Evolutionary conservation across 108 stramenopile genomes (phyloP), one percentile per base, ranked within the genome.

Genomic region (Craspedostauros australis): DNA sequence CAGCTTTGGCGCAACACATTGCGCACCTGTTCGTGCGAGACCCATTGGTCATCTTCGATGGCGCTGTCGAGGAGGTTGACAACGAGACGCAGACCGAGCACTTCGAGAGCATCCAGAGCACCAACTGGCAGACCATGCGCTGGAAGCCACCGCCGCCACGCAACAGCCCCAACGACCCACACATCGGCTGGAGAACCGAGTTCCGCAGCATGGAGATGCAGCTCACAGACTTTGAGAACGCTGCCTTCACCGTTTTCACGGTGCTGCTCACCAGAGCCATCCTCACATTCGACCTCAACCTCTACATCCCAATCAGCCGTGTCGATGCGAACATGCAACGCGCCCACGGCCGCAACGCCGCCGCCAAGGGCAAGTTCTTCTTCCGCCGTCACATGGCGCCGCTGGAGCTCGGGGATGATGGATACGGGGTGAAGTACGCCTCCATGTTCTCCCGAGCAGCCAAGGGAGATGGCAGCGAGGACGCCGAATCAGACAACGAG

Each of bases 121-220:
- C 98, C 27, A 99, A 99, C 60, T 99, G 98, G 98, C 95, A 97
- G 80, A 81, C 89, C 15, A 94, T 97, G 38, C 88, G 98, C 30
- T 98, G 97, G 96, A 99, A 99, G 86, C 98, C 98, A 16, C 98
- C 98, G 5, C 97, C 97, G 20, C 94, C 95, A 14, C 78, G 90
- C 0, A 80, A 77, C 62, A 58, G 66, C 8, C 91, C 91, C 6
- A 84, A 84, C 47, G 84, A 87, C 54, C 92, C 93, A n/a, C 85
- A 91, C 26, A 98, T 96, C 69, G 98, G 98, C 20, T 98, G 97
- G 97, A 72, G 98, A 40, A 93, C 93, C 5, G 98, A 99, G 64
- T 96, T 97, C 78, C 77, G 98, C 15, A 88, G 95, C 46, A 95
- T 99, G 95, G 98, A 99, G 70, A 81, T 96, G 52, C 97, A 98